Evolutionary conservation across 352 stramenopile species (phyloP), one percentile per base, ranked within the genome.

Genomic region (Phytophthora capsici): DNA sequence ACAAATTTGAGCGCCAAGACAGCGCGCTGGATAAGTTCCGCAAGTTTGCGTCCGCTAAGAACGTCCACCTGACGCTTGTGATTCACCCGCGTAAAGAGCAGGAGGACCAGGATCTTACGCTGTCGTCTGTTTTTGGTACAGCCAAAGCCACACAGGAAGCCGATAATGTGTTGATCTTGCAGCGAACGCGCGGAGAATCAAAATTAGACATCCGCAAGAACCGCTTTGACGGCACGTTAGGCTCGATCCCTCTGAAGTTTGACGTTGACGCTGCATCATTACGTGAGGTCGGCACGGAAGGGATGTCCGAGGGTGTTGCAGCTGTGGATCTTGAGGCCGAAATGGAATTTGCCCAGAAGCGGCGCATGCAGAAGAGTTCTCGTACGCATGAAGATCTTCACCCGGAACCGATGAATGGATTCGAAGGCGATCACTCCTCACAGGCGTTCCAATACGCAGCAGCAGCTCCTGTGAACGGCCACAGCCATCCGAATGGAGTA

Each of bases 141-240:
- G 98, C 97, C 34, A 99, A 99, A 73, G 97, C 97, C 9, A 99
- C 98, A 2, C 98, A 99, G 81, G 98, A 99, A 82, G 98, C 97
- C 9, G 98, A 99, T 74, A 99, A 98, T 47, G 97, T 99, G 17
- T 71, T 99, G n/a, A 99, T 99, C 52, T 70, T 99, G 38, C 98
- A 99, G 78, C 84, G 85, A 49, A 91, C 82, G 13, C 68, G 74
- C 17, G 90, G 84, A 8, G 61, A 91, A 17, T 98, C 98, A 67
- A 98, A 95, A 61, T 59, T 99, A 9, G 97, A 99, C 62, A 88
- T 99, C 45, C 91, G 91, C 50, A 99, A 99, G 78, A 99, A 99
- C 71, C 88, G 96, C 8, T 98, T 97, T 61, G 92, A 98, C 60
- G 96, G 96, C 36, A 81, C 88, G 25, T 68, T 98, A 12, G 96